phyloP scores from a whole-genome alignment of 441 rosid species.

The Erodium trifolium region DNA sequence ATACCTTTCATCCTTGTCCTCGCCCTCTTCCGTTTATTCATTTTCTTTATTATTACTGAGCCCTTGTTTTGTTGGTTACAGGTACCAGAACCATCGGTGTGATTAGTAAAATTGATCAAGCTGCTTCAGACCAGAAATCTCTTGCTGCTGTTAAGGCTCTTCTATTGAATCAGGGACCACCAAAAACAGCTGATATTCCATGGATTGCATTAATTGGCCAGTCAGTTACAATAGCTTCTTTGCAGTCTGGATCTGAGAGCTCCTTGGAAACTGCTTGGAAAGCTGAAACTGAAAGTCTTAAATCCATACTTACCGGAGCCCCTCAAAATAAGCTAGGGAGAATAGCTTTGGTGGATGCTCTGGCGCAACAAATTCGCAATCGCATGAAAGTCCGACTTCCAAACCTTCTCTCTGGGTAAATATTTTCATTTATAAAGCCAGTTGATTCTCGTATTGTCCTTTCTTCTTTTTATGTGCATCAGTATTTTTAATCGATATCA shows the following conservation, averaged over 20 bases:
- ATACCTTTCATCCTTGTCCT: background rate
- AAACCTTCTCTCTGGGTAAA: slow-evolving; percentile 80
- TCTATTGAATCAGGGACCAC: slow-evolving; percentile 73
- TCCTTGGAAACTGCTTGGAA: slow-evolving; percentile 95
- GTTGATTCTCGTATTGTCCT: background rate
- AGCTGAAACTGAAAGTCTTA: slow-evolving; percentile 88
- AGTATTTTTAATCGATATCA: background rate
- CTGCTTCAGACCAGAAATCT: slow-evolving; percentile 74
- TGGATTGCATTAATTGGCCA: slow-evolving; percentile 98
- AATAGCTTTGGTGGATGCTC: slow-evolving; percentile 76
- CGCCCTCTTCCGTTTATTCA: background rate
- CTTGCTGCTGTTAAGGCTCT: slow-evolving; percentile 93
- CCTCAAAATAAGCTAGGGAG: slow-evolving; percentile 88
- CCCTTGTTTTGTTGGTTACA: slow-evolving; percentile 22
- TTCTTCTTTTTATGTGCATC: slow-evolving; percentile 4
- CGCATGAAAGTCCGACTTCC: slow-evolving; percentile 91
- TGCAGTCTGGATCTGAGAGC: slow-evolving; percentile 65
- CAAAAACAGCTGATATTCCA: slow-evolving; percentile 77
- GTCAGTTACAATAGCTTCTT: slow-evolving; percentile 82
- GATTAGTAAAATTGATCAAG: slow-evolving; percentile 30
- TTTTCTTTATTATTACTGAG: background rate
- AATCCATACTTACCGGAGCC: slow-evolving; percentile 69
- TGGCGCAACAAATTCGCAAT: slow-evolving; percentile 69
- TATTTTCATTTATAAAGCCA: slow-evolving; percentile 7
- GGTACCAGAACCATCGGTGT: slow-evolving; percentile 88